Evolutionary conservation across 192 early-diverging fungal species (phyloP).

Genomic region (Dispira simplex): DNA sequence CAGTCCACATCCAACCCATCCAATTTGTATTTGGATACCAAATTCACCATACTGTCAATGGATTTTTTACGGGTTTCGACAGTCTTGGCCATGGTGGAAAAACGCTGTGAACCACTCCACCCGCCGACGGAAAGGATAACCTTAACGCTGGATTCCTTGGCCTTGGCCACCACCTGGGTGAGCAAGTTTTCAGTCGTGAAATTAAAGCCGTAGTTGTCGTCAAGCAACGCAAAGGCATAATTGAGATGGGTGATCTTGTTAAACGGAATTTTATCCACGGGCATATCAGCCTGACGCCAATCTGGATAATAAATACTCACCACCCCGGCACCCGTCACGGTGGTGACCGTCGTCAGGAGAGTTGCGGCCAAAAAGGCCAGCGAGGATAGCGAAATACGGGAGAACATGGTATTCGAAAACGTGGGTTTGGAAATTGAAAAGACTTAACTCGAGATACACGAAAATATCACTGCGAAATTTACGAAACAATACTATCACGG

Average conservation of each 20-base stretch:
- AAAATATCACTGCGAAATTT: too few relatives aligned
- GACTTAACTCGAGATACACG: too few relatives aligned
- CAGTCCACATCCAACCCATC: constrained; percentile 54
- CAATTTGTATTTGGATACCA: constrained; percentile 23
- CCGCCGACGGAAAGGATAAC: constrained; percentile 57
- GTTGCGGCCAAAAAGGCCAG: too few relatives aligned
- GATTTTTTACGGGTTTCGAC: constrained; percentile 19
- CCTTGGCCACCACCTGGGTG: constrained; percentile 6
- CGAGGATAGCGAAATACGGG: too few relatives aligned
- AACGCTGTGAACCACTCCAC: constrained; percentile 47
- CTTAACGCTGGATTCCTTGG: constrained; percentile 18
- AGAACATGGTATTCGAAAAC: too few relatives aligned
- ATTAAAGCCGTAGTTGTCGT: constrained; percentile 17
- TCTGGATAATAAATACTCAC: constrained; percentile 2
- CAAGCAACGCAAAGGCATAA: constrained; percentile 35
- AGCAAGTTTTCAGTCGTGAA: constrained; percentile 18
- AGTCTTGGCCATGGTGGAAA: constrained; percentile 32
- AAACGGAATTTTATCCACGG: constrained; percentile 17
- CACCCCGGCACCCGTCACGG: too few relatives aligned
- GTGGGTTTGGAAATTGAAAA: too few relatives aligned
- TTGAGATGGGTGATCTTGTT: constrained; percentile 38
- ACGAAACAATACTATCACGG: too few relatives aligned
- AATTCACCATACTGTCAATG: constrained; percentile 21
- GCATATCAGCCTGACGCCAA: not conserved
- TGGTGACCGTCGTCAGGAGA: too few relatives aligned